These are phyloP conservation scores for Botrytis sinoallii DNA, from an alignment of 2,329 filamentous ascomycete species.

Conservation along the genomic window DNA sequence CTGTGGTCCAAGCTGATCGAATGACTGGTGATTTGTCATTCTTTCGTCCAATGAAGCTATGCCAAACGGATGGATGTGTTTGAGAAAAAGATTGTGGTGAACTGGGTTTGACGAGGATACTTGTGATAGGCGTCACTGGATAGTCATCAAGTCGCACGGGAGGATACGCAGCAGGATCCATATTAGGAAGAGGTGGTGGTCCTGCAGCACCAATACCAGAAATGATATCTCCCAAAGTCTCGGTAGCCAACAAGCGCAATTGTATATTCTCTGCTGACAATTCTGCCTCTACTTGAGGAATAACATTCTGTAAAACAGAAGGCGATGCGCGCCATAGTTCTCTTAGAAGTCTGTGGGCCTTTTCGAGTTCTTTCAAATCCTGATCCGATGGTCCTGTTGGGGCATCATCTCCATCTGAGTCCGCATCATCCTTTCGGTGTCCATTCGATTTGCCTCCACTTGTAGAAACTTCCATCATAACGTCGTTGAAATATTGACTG, in stretches of 20 bases:
- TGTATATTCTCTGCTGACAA: slow-evolving; percentile 85
- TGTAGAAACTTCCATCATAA: slow-evolving; percentile 83
- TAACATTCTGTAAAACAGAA: slow-evolving; percentile 83
- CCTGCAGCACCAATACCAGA: slow-evolving; percentile 91
- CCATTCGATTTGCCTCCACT: slow-evolving; percentile 50
- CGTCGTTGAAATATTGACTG: slow-evolving; percentile 94
- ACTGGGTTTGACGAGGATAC: slow-evolving; percentile 74
- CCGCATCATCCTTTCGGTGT: slow-evolving; percentile 51
- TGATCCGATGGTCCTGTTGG: slow-evolving; percentile 68
- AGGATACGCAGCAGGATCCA: slow-evolving; percentile 86
- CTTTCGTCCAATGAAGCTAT: slow-evolving; percentile 78
- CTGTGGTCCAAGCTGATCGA: slow-evolving; percentile 80
- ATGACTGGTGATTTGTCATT: slow-evolving; percentile 85
- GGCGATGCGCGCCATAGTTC: slow-evolving; percentile 94
- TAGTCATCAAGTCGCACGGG: slow-evolving; percentile 64
- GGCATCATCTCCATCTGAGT: slow-evolving; percentile 60
- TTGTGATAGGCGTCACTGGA: slow-evolving; percentile 48
- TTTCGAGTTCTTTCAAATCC: slow-evolving; percentile 81
- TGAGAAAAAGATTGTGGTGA: slow-evolving; percentile 89
- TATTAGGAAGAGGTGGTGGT: slow-evolving; percentile 65
- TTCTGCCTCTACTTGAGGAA: slow-evolving; percentile 91
- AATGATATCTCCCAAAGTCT: slow-evolving; percentile 93
- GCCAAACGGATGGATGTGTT: slow-evolving; percentile 73
- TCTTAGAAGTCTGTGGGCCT: slow-evolving; percentile 83
- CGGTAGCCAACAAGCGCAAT: slow-evolving; percentile 81